Evolutionary conservation across 2,329 filamentous ascomycete genomes (phyloP), one percentile per base, ranked within the genome.

Genomic region (Periconia sp.): DNA sequence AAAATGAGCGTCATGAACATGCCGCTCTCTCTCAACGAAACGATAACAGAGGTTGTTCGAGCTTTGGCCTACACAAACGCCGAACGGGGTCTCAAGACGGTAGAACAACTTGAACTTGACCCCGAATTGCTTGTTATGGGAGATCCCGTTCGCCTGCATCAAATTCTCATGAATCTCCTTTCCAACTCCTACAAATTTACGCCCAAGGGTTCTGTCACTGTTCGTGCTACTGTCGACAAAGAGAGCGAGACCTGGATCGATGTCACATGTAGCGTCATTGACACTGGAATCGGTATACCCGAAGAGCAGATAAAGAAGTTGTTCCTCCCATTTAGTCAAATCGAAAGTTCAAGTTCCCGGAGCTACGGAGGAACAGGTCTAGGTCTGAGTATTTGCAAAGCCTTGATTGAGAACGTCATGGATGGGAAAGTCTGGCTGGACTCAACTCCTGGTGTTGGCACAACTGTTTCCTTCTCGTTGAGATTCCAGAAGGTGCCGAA

Each of bases 131-230:
- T 79, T 7, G 78, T 81, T 10, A 75, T 81, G 71, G 79, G 79
- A 10, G 79, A 81, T 57, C 78, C 79, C 2, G 77, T 81, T 2
- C 72, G 79, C n/a, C 62, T 81, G 5, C 79, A 81, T 57, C 79
- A 81, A 42, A 79, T 81, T 37, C 61, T 81, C 31, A 90, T 90
- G 61, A 97, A 97, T 66, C 82, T 97, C 23, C 89, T 97, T 42
- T 90, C 89, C 58, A 97, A 97, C 77, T 93, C 90, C 67, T 88
- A 96, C 73, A 97, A 97, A 70, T 97, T 97, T 69, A 97, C 92
- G 0, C 89, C 92, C 53, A 83, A 88, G 53, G 92, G 92, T 0
- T 90, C 88, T 0, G 90, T 97, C 54, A 95, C 90, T 0, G 91
- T 97, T 48, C 86, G 86, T 45, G 90, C 91, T 5, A 83, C 83